A percentile compares a stretch with the other conserved stretches of the same genome.
Evolutionary conservation across 495 filamentous ascomycete genomes (phyloP).

Genomic region (Tuber brumale): DNA sequence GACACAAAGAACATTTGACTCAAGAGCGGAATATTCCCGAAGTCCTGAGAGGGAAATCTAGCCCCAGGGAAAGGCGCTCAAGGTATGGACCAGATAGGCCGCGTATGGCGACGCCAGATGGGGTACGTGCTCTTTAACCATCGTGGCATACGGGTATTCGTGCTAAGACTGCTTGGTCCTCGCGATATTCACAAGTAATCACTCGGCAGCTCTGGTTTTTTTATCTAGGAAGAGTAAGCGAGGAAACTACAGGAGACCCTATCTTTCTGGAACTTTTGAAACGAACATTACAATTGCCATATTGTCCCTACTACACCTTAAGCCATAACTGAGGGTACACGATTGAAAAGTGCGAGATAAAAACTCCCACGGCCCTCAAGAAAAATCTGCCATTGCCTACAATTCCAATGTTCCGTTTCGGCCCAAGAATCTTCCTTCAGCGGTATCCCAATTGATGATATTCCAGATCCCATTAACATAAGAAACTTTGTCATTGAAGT

Average conservation of each 20-base stretch:
- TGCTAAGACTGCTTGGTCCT: not conserved
- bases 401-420: not conserved
- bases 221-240: not conserved
- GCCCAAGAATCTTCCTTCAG: constrained; percentile 66
- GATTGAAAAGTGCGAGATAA: not conserved
- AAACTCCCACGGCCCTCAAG: not conserved
- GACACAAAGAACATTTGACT: not conserved
- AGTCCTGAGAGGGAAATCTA: not conserved
- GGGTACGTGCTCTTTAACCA: not conserved
- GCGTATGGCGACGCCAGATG: not conserved
- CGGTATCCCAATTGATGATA: constrained; percentile 93
- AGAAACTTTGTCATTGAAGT: constrained; percentile 94
- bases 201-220: not conserved
- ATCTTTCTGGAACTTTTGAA: not conserved
- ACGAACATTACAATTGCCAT: not conserved
- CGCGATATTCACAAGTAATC: not conserved
- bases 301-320: not conserved
- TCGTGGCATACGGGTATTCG: not conserved
- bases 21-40: not conserved
- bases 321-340: not conserved
- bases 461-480: constrained; percentile 96
- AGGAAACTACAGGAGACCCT: not conserved
- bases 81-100: not conserved
- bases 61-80: not conserved
- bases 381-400: not conserved